A percentile compares a stretch with the other conserved stretches of the same genome.
phyloP scores from a whole-genome alignment of 2,329 filamentous ascomycete species.

The Paracoccidioides brasiliensis region DNA sequence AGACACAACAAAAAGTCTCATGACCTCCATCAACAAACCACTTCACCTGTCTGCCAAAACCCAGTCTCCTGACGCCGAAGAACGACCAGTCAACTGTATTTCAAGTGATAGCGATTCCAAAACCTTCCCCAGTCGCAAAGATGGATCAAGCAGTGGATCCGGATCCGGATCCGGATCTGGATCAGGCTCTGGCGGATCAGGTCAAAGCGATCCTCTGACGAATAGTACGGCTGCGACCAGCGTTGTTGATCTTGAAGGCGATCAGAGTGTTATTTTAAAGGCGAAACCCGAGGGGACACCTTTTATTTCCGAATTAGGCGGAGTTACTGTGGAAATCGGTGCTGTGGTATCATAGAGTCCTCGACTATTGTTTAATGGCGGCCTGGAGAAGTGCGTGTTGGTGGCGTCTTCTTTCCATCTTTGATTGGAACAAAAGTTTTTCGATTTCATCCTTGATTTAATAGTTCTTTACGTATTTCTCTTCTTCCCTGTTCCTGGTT shows the following conservation, averaged over 20 bases:
- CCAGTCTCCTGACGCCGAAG: not conserved
- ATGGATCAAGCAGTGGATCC: constrained; percentile 3
- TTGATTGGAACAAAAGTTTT: too few relatives aligned
- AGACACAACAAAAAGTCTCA: not conserved
- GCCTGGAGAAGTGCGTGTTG: not conserved
- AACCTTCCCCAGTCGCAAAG: not conserved
- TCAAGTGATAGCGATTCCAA: not conserved
- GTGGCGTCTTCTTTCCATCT: too few relatives aligned
- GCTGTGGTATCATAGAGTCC: not conserved
- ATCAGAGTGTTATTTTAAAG: not conserved
- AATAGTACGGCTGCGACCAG: constrained; percentile 7
- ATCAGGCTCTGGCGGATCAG: constrained; percentile 5
- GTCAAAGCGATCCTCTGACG: constrained; percentile 8
- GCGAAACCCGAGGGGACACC: not conserved
- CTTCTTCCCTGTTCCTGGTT: not conserved
- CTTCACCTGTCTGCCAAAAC: not conserved
- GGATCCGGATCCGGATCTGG: not conserved
- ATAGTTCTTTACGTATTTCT: not conserved
- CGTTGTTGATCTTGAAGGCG: not conserved
- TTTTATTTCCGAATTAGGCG: not conserved
- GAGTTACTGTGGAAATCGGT: not conserved
- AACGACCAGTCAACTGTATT: not conserved
- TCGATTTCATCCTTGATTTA: not conserved
- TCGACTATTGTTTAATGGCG: not conserved
- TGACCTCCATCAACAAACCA: not conserved